phyloP scores from a whole-genome alignment of 257 asterid species.

The Forsythia suspensa region DNA sequence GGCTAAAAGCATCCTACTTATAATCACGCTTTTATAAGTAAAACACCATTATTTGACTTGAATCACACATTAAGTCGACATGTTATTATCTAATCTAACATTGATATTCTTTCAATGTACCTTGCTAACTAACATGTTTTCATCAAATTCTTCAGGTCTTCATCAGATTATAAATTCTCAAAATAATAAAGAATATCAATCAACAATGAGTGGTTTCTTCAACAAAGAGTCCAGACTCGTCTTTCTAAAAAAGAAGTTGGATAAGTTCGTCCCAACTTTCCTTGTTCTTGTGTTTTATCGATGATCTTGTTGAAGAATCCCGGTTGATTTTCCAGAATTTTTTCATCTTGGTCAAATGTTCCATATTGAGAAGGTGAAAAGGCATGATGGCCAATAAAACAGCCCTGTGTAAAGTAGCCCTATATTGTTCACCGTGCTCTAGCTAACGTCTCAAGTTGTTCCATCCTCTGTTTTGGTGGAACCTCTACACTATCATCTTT shows the following conservation, averaged over 20 bases:
- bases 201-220: conserved; percentile 24
- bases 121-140: too few relatives aligned
- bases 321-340: not conserved
- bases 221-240: conserved; percentile 53
- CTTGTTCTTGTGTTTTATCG: conserved; percentile 29
- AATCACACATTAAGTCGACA: too few relatives aligned
- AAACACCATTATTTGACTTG: too few relatives aligned
- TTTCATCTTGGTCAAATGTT: conserved; percentile 47
- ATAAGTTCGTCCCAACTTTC: conserved; percentile 77
- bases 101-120: too few relatives aligned
- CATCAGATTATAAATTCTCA: too few relatives aligned
- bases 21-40: too few relatives aligned
- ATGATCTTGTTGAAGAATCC: conserved; percentile 53
- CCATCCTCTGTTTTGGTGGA: conserved; percentile 77
- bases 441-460: conserved; percentile 61
- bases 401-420: conserved; percentile 74
- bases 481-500: conserved; percentile 50
- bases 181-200: too few relatives aligned
- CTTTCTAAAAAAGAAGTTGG: conserved; percentile 65
- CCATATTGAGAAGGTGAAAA: conserved; percentile 69
- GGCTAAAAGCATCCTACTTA: too few relatives aligned
- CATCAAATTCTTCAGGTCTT: too few relatives aligned
- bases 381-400: conserved; percentile 70
- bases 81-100: too few relatives aligned
- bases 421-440: conserved; percentile 62